These are phyloP conservation scores for Globisporangium spinosum DNA, from an alignment of 352 stramenopile species.

Conservation along the genomic window DNA sequence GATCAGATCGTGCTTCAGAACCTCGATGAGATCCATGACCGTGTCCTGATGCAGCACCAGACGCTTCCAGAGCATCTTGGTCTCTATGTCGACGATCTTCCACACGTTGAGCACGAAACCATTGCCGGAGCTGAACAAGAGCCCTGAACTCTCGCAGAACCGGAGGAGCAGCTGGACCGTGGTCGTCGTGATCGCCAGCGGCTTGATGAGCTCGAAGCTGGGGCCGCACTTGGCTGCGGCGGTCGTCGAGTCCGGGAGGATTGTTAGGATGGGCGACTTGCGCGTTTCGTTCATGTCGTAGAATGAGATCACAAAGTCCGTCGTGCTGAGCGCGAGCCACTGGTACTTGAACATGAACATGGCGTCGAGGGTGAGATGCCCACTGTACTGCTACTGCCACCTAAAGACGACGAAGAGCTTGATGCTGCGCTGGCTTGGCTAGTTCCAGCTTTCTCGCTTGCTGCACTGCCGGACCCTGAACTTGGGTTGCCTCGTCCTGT, in stretches of 20 bases:
- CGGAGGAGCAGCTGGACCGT: conserved; percentile 59
- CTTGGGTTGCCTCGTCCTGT: background rate
- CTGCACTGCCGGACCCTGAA: background rate
- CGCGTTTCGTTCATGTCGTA: conserved; percentile 68
- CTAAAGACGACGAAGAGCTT: background rate
- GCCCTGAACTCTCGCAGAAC: conserved; percentile 48
- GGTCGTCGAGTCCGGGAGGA: conserved; percentile 16
- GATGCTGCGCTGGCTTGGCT: background rate
- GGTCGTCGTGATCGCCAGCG: conserved; percentile 58
- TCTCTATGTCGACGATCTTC: conserved; percentile 54
- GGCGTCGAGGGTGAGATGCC: conserved; percentile 62
- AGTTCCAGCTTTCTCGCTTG: background rate
- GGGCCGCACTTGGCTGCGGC: conserved; percentile 16
- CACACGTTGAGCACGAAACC: conserved; percentile 71
- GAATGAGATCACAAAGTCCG: conserved; percentile 81
- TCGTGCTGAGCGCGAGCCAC: conserved; percentile 65
- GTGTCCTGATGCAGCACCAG: conserved; percentile 52
- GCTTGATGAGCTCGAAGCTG: conserved; percentile 39
- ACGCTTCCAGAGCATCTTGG: conserved; percentile 54
- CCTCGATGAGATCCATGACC: conserved; percentile 65
- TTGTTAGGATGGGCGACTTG: conserved; percentile 17
- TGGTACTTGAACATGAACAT: conserved; percentile 58
- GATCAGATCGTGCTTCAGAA: conserved; percentile 70
- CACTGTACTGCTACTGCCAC: background rate
- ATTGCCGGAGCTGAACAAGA: conserved; percentile 63